Evolutionary conservation across 2,329 filamentous ascomycete genomes (phyloP), one percentile per base, ranked within the genome.

Genomic region (Knoxdaviesia proteae): DNA sequence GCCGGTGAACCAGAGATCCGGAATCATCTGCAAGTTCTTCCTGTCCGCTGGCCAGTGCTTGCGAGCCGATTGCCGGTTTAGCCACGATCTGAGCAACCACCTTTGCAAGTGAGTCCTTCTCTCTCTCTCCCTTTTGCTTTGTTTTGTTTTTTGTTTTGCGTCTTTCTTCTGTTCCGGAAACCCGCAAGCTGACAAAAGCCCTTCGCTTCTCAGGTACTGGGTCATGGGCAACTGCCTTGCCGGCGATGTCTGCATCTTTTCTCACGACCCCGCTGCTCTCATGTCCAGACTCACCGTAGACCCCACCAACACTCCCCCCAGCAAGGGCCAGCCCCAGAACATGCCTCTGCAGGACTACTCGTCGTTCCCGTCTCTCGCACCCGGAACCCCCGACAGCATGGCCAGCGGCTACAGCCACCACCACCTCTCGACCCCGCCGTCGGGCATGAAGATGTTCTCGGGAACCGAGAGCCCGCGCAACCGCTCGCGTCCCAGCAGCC

Each of bases 11-110:
- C 77, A 81, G 53, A 88, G 86, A 58, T 84, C 81, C 48, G 80
- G 84, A 31, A 80, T 94, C 36, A 83, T 96, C 37, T 98, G 90
- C 71, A 93, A 94, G 61, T 98, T 96, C 59, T 96, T 86, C 67
- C 67, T 98, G 48, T 88, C 87, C 7, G 92, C 82, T 6, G 90
- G 90, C n/a, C 83, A 90, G 58, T 98, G 90, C 58, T 76, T 94
- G 42, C 77, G 90, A 46, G 88, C 88, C 46, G 90, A 98, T 59
- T 98, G 90, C 58, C 80, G 88, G 45, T 98, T 96, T 60, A 94
- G 87, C 51, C 90, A 98, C 59, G 88, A 98, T 57, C 71, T 94
- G 38, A 93, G 84, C 55, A 92, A 83, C 54, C 90, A 94, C 53
- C 72, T 98, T 47, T 98, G 90, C 87, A 96, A 96, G 84, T 92